phyloP scores from a whole-genome alignment of 371 early-diverging fungal species.

The Amoeboaphelidium protococcarum region DNA sequence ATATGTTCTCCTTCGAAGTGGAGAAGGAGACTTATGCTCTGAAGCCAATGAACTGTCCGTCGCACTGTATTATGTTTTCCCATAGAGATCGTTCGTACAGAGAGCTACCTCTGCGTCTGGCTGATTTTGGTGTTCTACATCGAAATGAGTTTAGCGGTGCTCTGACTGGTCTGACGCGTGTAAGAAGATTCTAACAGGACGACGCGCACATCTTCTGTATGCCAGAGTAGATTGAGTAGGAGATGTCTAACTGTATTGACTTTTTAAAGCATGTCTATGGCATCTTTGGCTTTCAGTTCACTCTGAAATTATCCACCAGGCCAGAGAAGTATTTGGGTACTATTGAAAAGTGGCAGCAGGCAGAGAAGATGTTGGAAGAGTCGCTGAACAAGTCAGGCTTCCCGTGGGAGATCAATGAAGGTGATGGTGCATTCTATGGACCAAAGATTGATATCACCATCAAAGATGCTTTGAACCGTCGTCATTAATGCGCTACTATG shows the following conservation, averaged over 20 bases:
- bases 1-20: slow-evolving; percentile 91
- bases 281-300: slow-evolving; percentile 59
- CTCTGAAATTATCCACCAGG: slow-evolving; percentile 76
- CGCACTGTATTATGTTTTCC: slow-evolving; percentile 95
- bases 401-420: slow-evolving; percentile 74
- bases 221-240: slow-evolving; percentile 42
- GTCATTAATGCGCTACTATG: slow-evolving; percentile 95
- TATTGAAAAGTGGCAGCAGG: slow-evolving; percentile 69
- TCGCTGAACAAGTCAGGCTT: slow-evolving; percentile 37
- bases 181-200: slow-evolving; percentile 98
- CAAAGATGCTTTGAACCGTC: slow-evolving; percentile 72
- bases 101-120: slow-evolving; percentile 90
- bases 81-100: slow-evolving; percentile 74
- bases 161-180: slow-evolving; percentile 89
- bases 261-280: slow-evolving; percentile 71
- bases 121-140: slow-evolving; percentile 98
- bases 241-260: slow-evolving; percentile 52
- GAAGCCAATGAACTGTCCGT: slow-evolving; percentile 99
- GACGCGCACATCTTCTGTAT: slow-evolving; percentile 98
- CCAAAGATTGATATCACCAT: slow-evolving; percentile 99
- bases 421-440: slow-evolving; percentile 99
- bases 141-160: slow-evolving; percentile 96
- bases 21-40: slow-evolving; percentile 70
- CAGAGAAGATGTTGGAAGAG: slow-evolving; percentile 58
- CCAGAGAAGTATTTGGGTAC: slow-evolving; percentile 91